Percentiles rank a stretch among this genome's conserved stretches.
These are phyloP conservation scores for Cordyceps cateniannulata DNA, from an alignment of 2,329 filamentous ascomycete genomes.

Conservation along the genomic window DNA sequence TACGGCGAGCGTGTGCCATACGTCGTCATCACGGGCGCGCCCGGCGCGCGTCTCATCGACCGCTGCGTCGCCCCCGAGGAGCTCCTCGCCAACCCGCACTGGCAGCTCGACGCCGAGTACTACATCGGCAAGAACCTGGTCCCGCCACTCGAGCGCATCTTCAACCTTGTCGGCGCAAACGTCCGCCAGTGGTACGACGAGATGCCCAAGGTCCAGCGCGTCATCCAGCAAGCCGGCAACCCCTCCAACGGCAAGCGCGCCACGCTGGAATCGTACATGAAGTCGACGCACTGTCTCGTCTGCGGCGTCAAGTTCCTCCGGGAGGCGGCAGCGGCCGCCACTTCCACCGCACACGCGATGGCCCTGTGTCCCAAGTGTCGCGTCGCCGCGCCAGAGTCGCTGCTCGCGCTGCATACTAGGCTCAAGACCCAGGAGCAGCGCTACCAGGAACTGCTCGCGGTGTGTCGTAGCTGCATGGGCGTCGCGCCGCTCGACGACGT, in stretches of 20 bases:
- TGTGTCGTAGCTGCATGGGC: conserved; percentile 77
- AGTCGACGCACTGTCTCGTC: conserved; percentile 68
- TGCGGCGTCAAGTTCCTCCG: conserved; percentile 54
- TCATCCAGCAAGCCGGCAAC: conserved; percentile 35
- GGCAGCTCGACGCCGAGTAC: conserved; percentile 86
- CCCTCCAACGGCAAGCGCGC: conserved; percentile 42
- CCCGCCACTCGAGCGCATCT: conserved; percentile 89
- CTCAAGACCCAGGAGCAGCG: conserved; percentile 58
- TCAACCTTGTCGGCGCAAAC: conserved; percentile 91
- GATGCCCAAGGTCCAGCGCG: conserved; percentile 84
- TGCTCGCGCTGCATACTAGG: conserved; percentile 57
- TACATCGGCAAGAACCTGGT: conserved; percentile 96
- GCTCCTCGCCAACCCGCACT: conserved; percentile 67
- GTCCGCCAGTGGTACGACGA: conserved; percentile 90
- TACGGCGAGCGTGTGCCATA: conserved; percentile 95
- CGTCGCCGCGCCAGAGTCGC: conserved; percentile 47
- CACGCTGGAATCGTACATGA: conserved; percentile 94
- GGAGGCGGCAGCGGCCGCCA: conserved; percentile 14
- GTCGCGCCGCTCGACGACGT: conserved; percentile 69
- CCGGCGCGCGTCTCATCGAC: conserved; percentile 78
- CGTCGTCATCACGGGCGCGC: conserved; percentile 83
- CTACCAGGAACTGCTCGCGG: conserved; percentile 54
- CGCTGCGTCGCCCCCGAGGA: conserved; percentile 85
- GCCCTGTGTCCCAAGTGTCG: conserved; percentile 55
- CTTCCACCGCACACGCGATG: conserved; percentile 16